Evolutionary conservation across 2,329 filamentous ascomycete species (phyloP).

Genomic region (Cercospora zeae-maydis): DNA sequence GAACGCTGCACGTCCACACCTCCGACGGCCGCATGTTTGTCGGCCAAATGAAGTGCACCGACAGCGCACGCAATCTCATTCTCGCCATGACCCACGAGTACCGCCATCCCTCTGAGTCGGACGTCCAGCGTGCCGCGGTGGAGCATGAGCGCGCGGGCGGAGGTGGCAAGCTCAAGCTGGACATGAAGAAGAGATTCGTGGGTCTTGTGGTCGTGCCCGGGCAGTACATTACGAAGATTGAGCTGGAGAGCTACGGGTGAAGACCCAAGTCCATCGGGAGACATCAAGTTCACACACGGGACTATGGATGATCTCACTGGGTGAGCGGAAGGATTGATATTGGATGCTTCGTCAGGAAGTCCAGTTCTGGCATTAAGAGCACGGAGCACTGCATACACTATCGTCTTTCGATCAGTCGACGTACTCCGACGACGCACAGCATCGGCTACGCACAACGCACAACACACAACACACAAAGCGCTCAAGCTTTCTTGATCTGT

Average conservation of each 20-base stretch:
- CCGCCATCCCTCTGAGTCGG: conserved; percentile 59
- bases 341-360: not conserved
- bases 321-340: not conserved
- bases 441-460: not conserved
- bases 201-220: conserved; percentile 89
- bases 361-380: not conserved
- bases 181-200: conserved; percentile 81
- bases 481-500: conserved; percentile 22
- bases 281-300: no score
- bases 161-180: conserved; percentile 51
- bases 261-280: not conserved
- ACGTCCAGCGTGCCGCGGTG: conserved; percentile 40
- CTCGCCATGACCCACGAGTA: conserved; percentile 86
- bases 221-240: conserved; percentile 78
- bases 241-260: conserved; percentile 64
- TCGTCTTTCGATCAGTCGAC: not conserved
- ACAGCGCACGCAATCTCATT: conserved; percentile 80
- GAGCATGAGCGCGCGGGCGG: conserved; percentile 32
- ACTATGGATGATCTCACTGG: not conserved
- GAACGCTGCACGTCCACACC: conserved; percentile 73
- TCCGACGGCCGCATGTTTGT: conserved; percentile 85
- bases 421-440: not conserved
- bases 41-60: conserved; percentile 90
- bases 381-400: not conserved
- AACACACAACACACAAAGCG: not conserved